These are phyloP conservation scores for Aspergillus carlsbadensis DNA, from an alignment of 495 filamentous ascomycete species.

Conservation along the genomic window DNA sequence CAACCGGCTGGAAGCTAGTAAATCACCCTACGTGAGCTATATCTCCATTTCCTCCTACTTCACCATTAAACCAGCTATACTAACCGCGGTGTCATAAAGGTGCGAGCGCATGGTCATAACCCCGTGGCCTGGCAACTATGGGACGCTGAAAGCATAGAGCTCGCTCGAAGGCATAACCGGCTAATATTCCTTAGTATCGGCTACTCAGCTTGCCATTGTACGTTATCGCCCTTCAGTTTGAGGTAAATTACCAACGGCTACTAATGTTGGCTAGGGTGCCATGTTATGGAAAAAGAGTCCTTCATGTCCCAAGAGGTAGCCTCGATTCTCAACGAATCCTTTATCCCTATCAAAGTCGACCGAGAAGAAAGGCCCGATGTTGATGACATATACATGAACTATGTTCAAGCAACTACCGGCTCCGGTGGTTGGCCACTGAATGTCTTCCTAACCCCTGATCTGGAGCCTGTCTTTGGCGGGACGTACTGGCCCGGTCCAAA, in stretches of 20 bases:
- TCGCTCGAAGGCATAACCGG: slow-evolving; percentile 77
- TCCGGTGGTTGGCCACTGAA: slow-evolving; percentile 96
- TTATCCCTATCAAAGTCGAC: slow-evolving; percentile 92
- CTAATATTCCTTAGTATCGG: slow-evolving; percentile 94
- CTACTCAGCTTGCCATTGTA: slow-evolving; percentile 87
- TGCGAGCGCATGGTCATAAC: slow-evolving; percentile 78
- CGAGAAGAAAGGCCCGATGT: slow-evolving; percentile 94
- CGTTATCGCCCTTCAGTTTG: slow-evolving; percentile 47
- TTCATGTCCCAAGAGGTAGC: slow-evolving; percentile 84
- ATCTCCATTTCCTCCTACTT: background rate
- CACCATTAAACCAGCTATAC: background rate
- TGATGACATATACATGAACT: slow-evolving; percentile 98
- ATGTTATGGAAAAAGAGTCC: slow-evolving; percentile 92
- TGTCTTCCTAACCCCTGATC: slow-evolving; percentile 89
- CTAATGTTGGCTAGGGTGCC: slow-evolving; percentile 62
- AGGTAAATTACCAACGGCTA: background rate
- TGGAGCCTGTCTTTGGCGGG: slow-evolving; percentile 92
- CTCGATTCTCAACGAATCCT: slow-evolving; percentile 76
- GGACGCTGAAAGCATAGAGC: slow-evolving; percentile 69
- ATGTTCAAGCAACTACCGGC: slow-evolving; percentile 89
- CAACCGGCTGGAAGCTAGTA: slow-evolving; percentile 73
- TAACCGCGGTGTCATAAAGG: slow-evolving; percentile 40
- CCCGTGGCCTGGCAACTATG: slow-evolving; percentile 93
- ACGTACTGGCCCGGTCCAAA: slow-evolving; percentile 92
- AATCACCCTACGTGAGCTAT: slow-evolving; percentile 72